phyloP scores from a whole-genome alignment of 495 filamentous ascomycete species.

The Ramalina intermedia region DNA sequence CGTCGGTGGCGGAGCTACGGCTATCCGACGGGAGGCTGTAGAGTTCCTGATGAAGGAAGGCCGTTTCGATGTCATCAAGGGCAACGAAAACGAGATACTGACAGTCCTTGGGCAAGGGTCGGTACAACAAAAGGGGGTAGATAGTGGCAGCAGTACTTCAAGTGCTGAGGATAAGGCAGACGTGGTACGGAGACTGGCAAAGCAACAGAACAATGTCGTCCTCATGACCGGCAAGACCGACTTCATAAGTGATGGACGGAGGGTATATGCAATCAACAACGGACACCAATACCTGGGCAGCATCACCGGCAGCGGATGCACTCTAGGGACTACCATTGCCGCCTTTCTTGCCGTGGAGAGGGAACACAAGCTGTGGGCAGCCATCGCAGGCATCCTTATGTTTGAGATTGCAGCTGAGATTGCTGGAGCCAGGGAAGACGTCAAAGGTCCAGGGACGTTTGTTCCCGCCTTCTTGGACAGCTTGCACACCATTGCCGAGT shows the following conservation, averaged over 20 bases:
- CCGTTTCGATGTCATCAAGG: constrained; percentile 81
- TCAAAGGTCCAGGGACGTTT: constrained; percentile 75
- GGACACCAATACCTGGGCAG: constrained; percentile 64
- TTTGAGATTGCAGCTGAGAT: constrained; percentile 79
- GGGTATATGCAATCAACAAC: constrained; percentile 53
- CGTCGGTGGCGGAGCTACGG: constrained; percentile 78
- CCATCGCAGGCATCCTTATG: constrained; percentile 56
- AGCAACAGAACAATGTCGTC: constrained; percentile 55
- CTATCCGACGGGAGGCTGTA: constrained; percentile 53
- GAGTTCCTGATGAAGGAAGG: constrained; percentile 57
- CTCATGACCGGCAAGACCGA: constrained; percentile 75
- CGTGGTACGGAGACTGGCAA: constrained; percentile 51
- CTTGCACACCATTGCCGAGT: constrained; percentile 36
- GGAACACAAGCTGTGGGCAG: constrained; percentile 50
- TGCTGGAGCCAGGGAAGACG: constrained; percentile 45
- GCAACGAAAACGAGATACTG: constrained; percentile 81
- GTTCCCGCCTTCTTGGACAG: constrained; percentile 75
- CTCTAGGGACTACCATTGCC: constrained; percentile 67
- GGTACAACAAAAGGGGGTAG: constrained; percentile 75
- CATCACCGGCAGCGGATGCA: constrained; percentile 83
- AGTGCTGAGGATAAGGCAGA: constrained; percentile 37
- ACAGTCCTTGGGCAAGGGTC: constrained; percentile 42
- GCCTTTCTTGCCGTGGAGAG: constrained; percentile 49
- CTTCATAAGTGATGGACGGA: constrained; percentile 59
- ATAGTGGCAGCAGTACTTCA: constrained; percentile 50